phyloP scores from a whole-genome alignment of 768 basidiomycete species.

The Hysterangium stoloniferum region DNA sequence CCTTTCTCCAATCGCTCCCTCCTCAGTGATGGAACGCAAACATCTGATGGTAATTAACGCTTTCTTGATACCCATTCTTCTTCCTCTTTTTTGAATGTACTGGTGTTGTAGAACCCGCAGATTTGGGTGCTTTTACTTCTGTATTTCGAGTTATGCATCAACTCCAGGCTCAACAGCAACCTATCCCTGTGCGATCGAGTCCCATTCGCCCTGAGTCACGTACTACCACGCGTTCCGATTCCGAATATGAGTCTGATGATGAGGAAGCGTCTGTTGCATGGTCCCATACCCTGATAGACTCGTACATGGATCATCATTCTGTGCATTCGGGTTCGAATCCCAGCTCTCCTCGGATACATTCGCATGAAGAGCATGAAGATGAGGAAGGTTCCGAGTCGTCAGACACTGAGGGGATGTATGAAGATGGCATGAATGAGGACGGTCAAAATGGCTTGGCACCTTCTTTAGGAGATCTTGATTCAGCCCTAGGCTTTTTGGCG shows the following conservation, averaged over 20 bases:
- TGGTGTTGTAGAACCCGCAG: conserved; percentile 45
- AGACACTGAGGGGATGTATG: conserved; percentile 33
- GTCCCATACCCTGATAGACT: conserved; percentile 49
- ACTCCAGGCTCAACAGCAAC: conserved; percentile 38
- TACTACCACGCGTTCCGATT: conserved; percentile 20
- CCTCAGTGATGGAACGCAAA: conserved; percentile 10
- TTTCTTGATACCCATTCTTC: background rate
- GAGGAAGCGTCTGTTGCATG: conserved; percentile 53
- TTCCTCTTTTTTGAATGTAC: background rate
- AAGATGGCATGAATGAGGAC: conserved; percentile 18
- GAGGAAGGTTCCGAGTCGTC: conserved; percentile 19
- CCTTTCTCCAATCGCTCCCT: conserved; percentile 10
- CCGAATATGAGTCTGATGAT: conserved; percentile 32
- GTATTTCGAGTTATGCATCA: conserved; percentile 62
- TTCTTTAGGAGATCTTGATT: conserved; percentile 65
- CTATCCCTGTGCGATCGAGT: conserved; percentile 23
- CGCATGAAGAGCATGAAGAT: conserved; percentile 14
- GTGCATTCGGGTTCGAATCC: conserved; percentile 20
- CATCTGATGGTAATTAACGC: conserved; percentile 4
- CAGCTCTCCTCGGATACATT: conserved; percentile 22
- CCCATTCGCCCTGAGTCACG: conserved; percentile 25
- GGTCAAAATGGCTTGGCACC: conserved; percentile 33
- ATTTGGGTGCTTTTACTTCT: conserved; percentile 63
- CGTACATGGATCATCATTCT: conserved; percentile 36
- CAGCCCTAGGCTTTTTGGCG: conserved; percentile 67